Evolutionary conservation across 2,329 filamentous ascomycete species (phyloP).

Genomic region (Bisporella sp.): DNA sequence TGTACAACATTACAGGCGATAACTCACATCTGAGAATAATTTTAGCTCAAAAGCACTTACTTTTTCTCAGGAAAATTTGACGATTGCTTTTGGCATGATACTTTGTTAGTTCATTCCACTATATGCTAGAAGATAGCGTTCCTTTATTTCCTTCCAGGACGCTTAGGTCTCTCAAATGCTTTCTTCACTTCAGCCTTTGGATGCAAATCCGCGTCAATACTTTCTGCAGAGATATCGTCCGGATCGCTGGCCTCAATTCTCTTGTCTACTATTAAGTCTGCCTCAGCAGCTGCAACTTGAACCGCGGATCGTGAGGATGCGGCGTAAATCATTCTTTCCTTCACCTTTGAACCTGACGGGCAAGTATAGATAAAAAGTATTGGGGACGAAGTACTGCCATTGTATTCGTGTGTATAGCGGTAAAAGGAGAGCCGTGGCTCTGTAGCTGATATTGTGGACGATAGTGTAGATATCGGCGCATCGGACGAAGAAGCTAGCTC

Average conservation of each 20-base stretch:
- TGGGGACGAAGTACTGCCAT: slow-evolving; percentile 45
- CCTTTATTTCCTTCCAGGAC: slow-evolving; percentile 49
- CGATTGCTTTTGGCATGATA: too few relatives aligned
- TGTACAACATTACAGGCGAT: too few relatives aligned
- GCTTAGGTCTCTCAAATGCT: slow-evolving; percentile 71
- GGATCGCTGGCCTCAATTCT: slow-evolving; percentile 63
- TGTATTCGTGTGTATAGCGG: slow-evolving; percentile 53
- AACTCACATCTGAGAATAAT: too few relatives aligned
- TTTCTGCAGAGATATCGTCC: slow-evolving; percentile 61
- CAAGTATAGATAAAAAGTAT: slow-evolving; percentile 81
- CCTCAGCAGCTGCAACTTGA: slow-evolving; percentile 56
- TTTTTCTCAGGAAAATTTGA: too few relatives aligned
- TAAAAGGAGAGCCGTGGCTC: slow-evolving; percentile 78
- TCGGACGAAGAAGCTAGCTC: slow-evolving; percentile 51
- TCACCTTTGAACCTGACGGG: slow-evolving; percentile 65
- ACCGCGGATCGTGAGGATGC: slow-evolving; percentile 62
- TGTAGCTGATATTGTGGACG: slow-evolving; percentile 51
- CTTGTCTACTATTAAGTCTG: slow-evolving; percentile 61
- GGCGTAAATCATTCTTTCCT: slow-evolving; percentile 80
- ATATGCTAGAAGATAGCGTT: too few relatives aligned
- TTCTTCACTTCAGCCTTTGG: slow-evolving; percentile 59
- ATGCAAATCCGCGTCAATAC: slow-evolving; percentile 60
- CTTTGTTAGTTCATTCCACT: too few relatives aligned
- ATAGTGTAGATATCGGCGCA: slow-evolving; percentile 50
- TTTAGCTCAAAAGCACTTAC: too few relatives aligned